These are phyloP conservation scores for Pythium chondricola DNA, from an alignment of 352 stramenopile species.

Conservation along the genomic window DNA sequence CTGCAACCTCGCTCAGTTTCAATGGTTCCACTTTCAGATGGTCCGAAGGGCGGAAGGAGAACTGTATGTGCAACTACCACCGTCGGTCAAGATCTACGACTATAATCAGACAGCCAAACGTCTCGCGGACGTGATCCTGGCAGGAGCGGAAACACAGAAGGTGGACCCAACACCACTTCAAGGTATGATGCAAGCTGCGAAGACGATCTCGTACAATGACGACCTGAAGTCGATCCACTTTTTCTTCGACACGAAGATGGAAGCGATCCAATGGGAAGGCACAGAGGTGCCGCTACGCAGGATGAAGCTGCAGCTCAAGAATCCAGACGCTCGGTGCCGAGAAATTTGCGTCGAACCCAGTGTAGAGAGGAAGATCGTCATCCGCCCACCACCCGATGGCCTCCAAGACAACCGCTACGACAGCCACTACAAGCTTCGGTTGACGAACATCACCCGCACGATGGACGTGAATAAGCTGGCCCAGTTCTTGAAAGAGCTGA, in stretches of 20 bases:
- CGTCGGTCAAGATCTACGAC: neutral
- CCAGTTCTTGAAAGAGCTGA: neutral
- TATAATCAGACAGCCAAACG: slow-evolving; percentile 1
- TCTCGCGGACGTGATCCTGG: neutral
- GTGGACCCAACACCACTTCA: neutral
- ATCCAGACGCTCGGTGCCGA: too few relatives aligned
- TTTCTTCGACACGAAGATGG: slow-evolving; percentile 3
- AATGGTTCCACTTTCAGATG: slow-evolving; percentile 5
- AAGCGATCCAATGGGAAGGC: neutral
- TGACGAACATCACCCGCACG: slow-evolving; percentile 3
- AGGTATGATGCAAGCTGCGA: neutral
- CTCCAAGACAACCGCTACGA: slow-evolving; percentile 9
- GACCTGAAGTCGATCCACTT: slow-evolving; percentile 2
- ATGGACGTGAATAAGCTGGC: neutral
- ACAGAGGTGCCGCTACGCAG: slow-evolving; percentile 2
- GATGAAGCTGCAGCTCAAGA: neutral
- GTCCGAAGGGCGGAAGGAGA: neutral
- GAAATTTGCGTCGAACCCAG: neutral
- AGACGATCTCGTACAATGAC: slow-evolving; percentile 5
- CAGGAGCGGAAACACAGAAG: neutral
- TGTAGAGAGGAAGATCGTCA: neutral
- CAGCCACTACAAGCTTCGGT: neutral
- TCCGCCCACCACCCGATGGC: neutral
- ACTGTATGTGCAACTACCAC: neutral
- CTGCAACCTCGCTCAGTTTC: slow-evolving; percentile 1